Evolutionary conservation across 306 rosid genomes (phyloP), one percentile per base, ranked within the genome.

Genomic region (Rubus parviflorus): DNA sequence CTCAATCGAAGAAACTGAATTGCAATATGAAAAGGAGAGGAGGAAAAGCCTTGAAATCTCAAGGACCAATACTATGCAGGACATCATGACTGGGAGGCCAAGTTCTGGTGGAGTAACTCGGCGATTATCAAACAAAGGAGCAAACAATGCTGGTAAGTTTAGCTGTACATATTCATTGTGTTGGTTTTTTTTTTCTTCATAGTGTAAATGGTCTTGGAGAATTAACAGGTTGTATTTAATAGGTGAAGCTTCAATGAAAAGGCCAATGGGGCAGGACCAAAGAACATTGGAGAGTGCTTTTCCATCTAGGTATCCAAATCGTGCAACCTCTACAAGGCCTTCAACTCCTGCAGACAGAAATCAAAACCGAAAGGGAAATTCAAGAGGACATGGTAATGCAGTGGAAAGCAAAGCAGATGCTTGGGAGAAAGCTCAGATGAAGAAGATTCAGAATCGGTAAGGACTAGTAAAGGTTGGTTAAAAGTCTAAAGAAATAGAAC

Each of bases 361-460:
- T 74, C 86, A 74, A 69, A 82, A 43, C 42, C 79, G 70, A 54
- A 83, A 43, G 69, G 75, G 61, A 51, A 73, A 45, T 73, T 23
- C 82, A 57, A 16, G 58, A 6, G 52, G 49, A 14, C 74, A 14
- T 42, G 20, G 68, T 17, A 76, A 63, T 63, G 72, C 74, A 40
- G 35, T 49, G 81, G 79, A 72, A 72, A 45, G 83, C 13, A 82
- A 38, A 84, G 84, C 88, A 48, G 83, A 86, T 83, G 75, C 80
- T 75, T 87, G 96, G 89, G 83, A 88, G 82, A 87, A 73, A 83
- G 81, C 86, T 63, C 77, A 81, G 89, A 76, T 78, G 78, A 84
- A 77, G 62, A 84, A 82, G 82, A 85, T 88, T 72, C 88, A 77
- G 49, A 83, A 75, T 62, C 66, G 89, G 96, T 90, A 84, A 86